Base-by-base conservation (phyloP, 495 filamentous ascomycete species). In the Hypoxylon subgilvum region DNA sequence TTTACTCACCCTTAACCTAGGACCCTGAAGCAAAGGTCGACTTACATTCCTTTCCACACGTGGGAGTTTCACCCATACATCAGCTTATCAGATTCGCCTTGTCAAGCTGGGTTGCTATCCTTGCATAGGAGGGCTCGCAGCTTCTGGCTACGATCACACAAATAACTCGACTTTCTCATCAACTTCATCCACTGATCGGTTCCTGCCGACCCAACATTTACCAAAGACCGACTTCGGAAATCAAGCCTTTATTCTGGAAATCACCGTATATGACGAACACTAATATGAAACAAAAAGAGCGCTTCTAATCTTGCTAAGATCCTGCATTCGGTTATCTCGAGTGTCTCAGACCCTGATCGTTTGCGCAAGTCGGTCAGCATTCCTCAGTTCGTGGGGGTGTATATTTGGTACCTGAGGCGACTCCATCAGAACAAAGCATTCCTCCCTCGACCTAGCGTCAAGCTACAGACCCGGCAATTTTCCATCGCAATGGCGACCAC, bases 401-500 rank as follows among this genome's bases (percentile, higher is more conserved):
- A 47, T 28, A 61, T 18, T 49, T 42, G 42, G 32, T 34, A 50
- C 54, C 34, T 34, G 31, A 28, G 31, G 30, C 16, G 30, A 52
- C 39, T 25, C 45, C 18, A n/a, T 40, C 35, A n/a, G 22, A 45
- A 45, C 43, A 22, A 57, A 19, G 17, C 22, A 25, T 41, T 39
- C 22, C 19, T 44, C 22, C 43, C n/a, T 10, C 40, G 43, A 16
- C 46, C 18, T 46, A 16, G 49, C 41, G 54, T 35, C 44, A 34
- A 44, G 48, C 27, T 51, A 49, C 54, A 48, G 50, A 51, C 44
- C 51, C 46, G 16, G 41, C 35, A 32, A 51, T 40, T 38, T 17
- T 44, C 23, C 16, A 32, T 31, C 53, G 69, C 16, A 39, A 88
- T 86, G 84, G 79, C 84, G 36, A 83, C 82, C 18, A 78, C 84